Evolutionary conservation across 2,329 filamentous ascomycete species (phyloP), one percentile per base, ranked within the genome.

Genomic region (Penicillium concentricum): DNA sequence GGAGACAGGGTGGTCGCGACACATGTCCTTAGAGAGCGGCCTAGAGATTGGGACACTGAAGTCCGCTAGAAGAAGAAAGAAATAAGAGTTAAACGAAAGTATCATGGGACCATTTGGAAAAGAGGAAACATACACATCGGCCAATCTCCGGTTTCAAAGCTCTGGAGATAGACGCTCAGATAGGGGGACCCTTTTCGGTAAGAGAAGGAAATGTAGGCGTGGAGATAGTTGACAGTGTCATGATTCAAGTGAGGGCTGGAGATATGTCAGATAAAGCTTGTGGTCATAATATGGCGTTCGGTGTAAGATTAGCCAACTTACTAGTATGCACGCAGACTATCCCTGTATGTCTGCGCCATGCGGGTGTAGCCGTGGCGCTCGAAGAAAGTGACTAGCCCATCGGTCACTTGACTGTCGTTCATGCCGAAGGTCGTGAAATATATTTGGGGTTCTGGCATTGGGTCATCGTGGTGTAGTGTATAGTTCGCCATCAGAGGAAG

Each of bases 371-470:
- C 58, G 4, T 39, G 37, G 8, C 61, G 54, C 16, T 47, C 41
- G 24, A 58, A 63, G 51, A 64, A 63, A 2, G 54, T 52, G 10
- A 35, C 28, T 18, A 64, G 30, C 4, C 51, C 61, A 22, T 61
- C 54, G 1, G 59, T 43, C 3, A 64, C 46, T 8, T 28, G 46
- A 13, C 45, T 46, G 30, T 64, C 62, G 38, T 58, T 56, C 47
- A 60, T 50, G 1, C 62, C 60, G 46, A 63, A 63, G 1, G 52
- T 50, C 9, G 55, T 54, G 13, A 63, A 56, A 43, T 64, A 64
- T 8, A 64, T 16, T 47, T 64, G 60, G 0, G 62, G 62, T 39
- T 59, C 50, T 3, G 62, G 59, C n/a, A 52, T 18, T 4, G 54
- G 51, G 4, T 61, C 51, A 16, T 55, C 41, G 2, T 49, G 61